Evolutionary conservation across 352 stramenopile species (phyloP).

Genomic region (Pythium phragmiticola): DNA sequence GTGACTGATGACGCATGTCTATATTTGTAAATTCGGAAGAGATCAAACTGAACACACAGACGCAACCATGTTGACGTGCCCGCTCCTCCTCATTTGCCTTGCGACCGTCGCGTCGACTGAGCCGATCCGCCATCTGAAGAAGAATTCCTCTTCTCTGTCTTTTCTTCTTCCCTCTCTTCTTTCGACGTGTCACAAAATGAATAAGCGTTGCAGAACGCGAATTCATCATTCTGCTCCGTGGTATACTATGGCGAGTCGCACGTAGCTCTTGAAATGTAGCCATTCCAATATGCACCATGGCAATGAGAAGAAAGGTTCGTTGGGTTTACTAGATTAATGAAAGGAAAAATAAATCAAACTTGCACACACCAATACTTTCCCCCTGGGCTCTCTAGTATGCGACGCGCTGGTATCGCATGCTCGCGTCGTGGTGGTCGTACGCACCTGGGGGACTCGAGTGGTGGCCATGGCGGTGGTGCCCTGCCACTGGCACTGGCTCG

Average conservation of each 20-base stretch:
- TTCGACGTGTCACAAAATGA: no score
- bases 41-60: neutral
- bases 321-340: constrained; percentile 1
- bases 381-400: constrained; percentile 10
- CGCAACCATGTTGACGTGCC: neutral
- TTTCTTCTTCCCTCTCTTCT: no score
- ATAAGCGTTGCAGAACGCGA: no score
- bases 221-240: no score
- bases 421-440: constrained; percentile 23
- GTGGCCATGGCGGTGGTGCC: constrained; percentile 1
- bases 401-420: constrained; percentile 25
- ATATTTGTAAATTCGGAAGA: neutral
- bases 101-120: neutral
- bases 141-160: no score
- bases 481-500: neutral
- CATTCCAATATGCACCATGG: no score
- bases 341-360: constrained; percentile 10
- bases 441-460: constrained; percentile 7
- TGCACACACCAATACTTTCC: neutral
- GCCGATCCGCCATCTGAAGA: neutral
- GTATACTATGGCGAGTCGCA: no score
- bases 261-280: no score
- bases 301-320: neutral
- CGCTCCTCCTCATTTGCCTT: neutral
- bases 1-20: neutral